Evolutionary conservation across 441 rosid species (phyloP), one percentile per base, ranked within the genome.

Genomic region (Adansonia rubrostipa): DNA sequence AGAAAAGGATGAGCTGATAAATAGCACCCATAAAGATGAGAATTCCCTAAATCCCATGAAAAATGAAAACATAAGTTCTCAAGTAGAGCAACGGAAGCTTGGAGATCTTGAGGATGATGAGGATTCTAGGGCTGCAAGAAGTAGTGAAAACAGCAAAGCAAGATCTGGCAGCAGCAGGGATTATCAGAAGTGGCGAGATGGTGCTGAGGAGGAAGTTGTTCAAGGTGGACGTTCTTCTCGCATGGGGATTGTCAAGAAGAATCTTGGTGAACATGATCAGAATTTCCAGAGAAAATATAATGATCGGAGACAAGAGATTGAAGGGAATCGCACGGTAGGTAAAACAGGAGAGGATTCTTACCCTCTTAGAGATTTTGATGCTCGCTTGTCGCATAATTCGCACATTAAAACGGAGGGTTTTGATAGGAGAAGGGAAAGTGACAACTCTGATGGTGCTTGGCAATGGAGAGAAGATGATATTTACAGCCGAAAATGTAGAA

Each of bases 111-210:
- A 92, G 76, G 94, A 90, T 60, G 92, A 83, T 51, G 98, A 89
- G 70, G 97, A 90, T 61, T 84, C 87, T 47, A 93, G 86, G 85
- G 93, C 92, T 66, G 98, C 94, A 74, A 93, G 98, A 88, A 93
- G 98, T 85, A 93, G 97, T 78, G 98, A 93, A 80, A 89, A 87
- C 82, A 92, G 97, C 86, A 94, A 93, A 92, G 96, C 90, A 76
- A 90, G 93, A 86, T 91, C 98, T 64, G 93, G 92, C 45, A 93
- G 95, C 86, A 91, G 93, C 86, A 89, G 88, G 84, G 98, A 96
- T 84, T 54, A 86, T 87, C 92, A 83, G 78, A 92, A 90, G 85
- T 83, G 89, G 84, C 88, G 81, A 73, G 94, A 89, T 83, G 84
- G 87, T 77, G 86, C 81, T 74, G 99, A 92, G 66, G 98, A 94